Percentiles rank a stretch among this genome's conserved stretches.
These are phyloP conservation scores for Beauveria asiatica DNA, from an alignment of 2,329 filamentous ascomycete species.

Conservation along the genomic window DNA sequence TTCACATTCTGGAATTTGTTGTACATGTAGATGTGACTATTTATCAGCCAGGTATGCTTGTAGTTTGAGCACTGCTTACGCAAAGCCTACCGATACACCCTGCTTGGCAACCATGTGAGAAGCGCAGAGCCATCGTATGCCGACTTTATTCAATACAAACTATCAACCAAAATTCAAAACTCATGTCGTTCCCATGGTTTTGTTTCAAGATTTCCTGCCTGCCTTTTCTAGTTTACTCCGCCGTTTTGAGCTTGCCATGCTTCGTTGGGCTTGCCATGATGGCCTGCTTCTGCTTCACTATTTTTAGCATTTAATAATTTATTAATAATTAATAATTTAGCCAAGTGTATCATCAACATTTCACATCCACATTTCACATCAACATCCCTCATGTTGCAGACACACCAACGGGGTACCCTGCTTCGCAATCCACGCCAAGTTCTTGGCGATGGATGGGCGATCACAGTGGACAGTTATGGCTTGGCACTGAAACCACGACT, in stretches of 20 bases:
- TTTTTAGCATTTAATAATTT: neutral
- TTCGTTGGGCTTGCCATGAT: neutral
- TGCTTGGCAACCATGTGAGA: too few species aligned
- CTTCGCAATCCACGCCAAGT: neutral
- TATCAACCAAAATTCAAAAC: too few species aligned
- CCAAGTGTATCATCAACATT: neutral
- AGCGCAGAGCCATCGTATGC: too few species aligned
- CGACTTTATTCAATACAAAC: too few species aligned
- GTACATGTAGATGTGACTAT: too few species aligned
- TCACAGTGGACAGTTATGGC: neutral
- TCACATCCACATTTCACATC: neutral
- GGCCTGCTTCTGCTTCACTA: neutral
- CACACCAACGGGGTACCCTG: neutral
- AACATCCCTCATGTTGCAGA: neutral
- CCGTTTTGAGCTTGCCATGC: neutral
- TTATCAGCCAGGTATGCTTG: too few species aligned
- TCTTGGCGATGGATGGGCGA: neutral
- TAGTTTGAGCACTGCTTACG: too few species aligned
- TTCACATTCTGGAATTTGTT: too few species aligned
- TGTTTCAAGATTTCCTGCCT: too few species aligned
- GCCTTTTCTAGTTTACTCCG: neutral
- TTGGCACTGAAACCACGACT: neutral
- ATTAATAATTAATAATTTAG: too few species aligned
- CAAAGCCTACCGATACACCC: too few species aligned
- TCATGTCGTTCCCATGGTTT: too few species aligned